Percentiles rank a stretch among this genome's conserved stretches.
phyloP scores from a whole-genome alignment of 805 yeast genomes.

The Metschnikowia bowlesiae region DNA sequence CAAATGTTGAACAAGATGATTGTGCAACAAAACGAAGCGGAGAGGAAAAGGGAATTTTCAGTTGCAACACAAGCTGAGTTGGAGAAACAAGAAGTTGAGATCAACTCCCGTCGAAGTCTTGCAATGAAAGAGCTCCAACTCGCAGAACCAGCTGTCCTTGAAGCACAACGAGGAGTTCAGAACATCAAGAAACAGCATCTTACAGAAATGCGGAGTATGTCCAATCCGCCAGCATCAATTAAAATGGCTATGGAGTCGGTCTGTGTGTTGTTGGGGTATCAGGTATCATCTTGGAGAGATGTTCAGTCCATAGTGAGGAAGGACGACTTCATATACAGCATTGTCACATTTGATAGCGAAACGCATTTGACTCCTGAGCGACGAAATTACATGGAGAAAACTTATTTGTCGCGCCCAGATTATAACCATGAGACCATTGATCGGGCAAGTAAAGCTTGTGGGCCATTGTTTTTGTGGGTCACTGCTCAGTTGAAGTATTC shows the following conservation, averaged over 20 bases:
- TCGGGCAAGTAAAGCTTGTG: constrained; percentile 93
- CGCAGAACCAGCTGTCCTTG: constrained; percentile 81
- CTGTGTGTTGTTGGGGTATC: constrained; percentile 73
- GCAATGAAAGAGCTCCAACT: constrained; percentile 64
- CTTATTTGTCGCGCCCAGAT: constrained; percentile 57
- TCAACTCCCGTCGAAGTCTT: constrained; percentile 46
- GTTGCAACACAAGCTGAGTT: constrained; percentile 68
- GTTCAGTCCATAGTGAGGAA: constrained; percentile 74
- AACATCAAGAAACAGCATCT: constrained; percentile 89
- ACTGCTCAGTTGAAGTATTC: constrained; percentile 83
- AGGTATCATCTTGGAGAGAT: constrained; percentile 68
- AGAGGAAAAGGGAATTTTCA: constrained; percentile 82
- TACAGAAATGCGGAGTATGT: constrained; percentile 84
- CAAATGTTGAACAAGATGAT: constrained; percentile 71
- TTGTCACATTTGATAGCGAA: constrained; percentile 69
- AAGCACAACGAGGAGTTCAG: constrained; percentile 86
- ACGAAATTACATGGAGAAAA: constrained; percentile 52
- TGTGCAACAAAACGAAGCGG: constrained; percentile 85
- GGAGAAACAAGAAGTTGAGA: constrained; percentile 58
- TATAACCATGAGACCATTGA: constrained; percentile 71
- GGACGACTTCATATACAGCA: constrained; percentile 83
- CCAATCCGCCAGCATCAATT: constrained; percentile 85
- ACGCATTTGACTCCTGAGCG: constrained; percentile 49
- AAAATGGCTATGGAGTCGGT: constrained; percentile 85
- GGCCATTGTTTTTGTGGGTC: constrained; percentile 87